Evolutionary conservation across 495 filamentous ascomycete species (phyloP).

Genomic region (Aspergillus asperescens): DNA sequence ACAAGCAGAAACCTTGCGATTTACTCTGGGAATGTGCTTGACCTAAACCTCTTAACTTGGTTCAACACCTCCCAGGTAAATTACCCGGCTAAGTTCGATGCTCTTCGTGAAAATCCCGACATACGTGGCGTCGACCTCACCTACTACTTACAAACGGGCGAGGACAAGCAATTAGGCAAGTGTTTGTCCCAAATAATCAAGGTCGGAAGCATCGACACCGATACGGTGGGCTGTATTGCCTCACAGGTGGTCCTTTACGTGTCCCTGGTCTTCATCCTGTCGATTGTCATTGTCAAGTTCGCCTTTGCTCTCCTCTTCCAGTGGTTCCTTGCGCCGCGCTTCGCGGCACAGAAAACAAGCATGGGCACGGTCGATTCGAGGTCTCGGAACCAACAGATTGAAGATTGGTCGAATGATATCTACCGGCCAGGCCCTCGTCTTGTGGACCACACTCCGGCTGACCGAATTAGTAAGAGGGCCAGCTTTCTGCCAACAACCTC

Average conservation of each 20-base stretch:
- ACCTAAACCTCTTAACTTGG: slow-evolving; percentile 87
- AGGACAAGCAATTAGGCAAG: slow-evolving; percentile 73
- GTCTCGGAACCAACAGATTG: slow-evolving; percentile 86
- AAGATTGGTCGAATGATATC: slow-evolving; percentile 98
- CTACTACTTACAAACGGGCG: slow-evolving; percentile 68
- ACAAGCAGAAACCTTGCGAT: slow-evolving; percentile 81
- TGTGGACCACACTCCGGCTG: slow-evolving; percentile 56
- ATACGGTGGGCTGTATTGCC: slow-evolving; percentile 95
- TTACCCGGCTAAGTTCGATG: slow-evolving; percentile 71
- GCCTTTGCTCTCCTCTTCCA: slow-evolving; percentile 86
- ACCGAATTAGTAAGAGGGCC: slow-evolving; percentile 71
- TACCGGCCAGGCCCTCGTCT: slow-evolving; percentile 83
- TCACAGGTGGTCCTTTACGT: slow-evolving; percentile 96
- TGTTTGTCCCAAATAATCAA: slow-evolving; percentile 91
- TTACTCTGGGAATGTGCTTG: slow-evolving; percentile 89
- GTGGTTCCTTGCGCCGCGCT: slow-evolving; percentile 84
- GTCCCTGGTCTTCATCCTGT: slow-evolving; percentile 86
- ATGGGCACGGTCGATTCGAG: slow-evolving; percentile 58
- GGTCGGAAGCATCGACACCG: slow-evolving; percentile 92
- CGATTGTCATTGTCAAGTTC: slow-evolving; percentile 84
- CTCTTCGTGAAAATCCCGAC: slow-evolving; percentile 67
- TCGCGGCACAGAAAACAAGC: slow-evolving; percentile 72
- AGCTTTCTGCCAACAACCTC: slow-evolving; percentile 81
- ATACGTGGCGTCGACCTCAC: slow-evolving; percentile 89
- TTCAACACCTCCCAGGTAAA: slow-evolving; percentile 82